phyloP scores from a whole-genome alignment of 371 early-diverging fungal genomes.

The Mucor saturninus region DNA sequence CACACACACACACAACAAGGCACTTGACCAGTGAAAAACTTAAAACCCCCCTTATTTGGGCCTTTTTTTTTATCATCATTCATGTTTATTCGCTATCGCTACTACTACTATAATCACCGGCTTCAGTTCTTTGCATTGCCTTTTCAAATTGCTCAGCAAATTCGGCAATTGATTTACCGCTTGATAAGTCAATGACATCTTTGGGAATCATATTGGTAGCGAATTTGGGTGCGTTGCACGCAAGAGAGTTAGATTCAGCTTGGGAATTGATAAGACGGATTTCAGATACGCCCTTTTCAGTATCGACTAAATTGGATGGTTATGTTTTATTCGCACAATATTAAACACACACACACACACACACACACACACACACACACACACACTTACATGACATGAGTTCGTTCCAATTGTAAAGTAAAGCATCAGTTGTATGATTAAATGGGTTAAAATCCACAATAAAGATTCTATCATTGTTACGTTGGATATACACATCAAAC shows the following conservation, averaged over 20 bases:
- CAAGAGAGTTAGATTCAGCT: slow-evolving; percentile 48
- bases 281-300: slow-evolving; percentile 37
- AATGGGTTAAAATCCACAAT: slow-evolving; percentile 92
- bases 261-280: slow-evolving; percentile 57
- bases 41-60: not conserved
- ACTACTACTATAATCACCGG: slow-evolving; percentile 16
- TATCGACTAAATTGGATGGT: slow-evolving; percentile 16
- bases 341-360: no score
- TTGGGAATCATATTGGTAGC: slow-evolving; percentile 73
- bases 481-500: slow-evolving; percentile 85
- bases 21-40: slow-evolving; percentile 3
- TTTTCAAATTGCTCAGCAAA: slow-evolving; percentile 72
- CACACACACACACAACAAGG: not conserved
- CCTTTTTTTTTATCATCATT: not conserved
- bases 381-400: slow-evolving; percentile 53
- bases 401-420: slow-evolving; percentile 84
- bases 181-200: slow-evolving; percentile 79
- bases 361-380: no score
- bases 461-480: slow-evolving; percentile 61
- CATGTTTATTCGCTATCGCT: slow-evolving; percentile 15
- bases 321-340: not conserved
- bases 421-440: slow-evolving; percentile 73
- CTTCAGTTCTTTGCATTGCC: slow-evolving; percentile 40
- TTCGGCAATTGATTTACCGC: slow-evolving; percentile 72
- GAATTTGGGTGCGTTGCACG: slow-evolving; percentile 58